Evolutionary conservation across 2,329 filamentous ascomycete species (phyloP).

Genomic region (Chrysoporthe austroafricana): DNA sequence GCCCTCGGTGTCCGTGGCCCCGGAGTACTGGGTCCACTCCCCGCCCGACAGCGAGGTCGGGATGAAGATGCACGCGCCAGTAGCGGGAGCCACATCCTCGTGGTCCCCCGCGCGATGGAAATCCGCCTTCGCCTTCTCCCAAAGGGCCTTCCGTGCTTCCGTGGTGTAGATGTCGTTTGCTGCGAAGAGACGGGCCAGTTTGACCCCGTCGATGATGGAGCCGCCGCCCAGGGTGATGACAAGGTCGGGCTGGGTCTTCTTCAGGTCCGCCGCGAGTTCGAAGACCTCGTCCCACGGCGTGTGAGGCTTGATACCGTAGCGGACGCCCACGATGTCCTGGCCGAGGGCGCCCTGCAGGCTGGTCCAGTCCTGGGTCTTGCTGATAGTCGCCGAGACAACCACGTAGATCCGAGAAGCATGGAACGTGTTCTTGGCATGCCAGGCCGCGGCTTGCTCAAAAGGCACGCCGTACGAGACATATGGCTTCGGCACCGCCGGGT

Average conservation of each 20-base stretch:
- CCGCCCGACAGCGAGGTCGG: conserved; percentile 18
- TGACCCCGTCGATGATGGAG: conserved; percentile 30
- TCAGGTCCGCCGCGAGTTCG: conserved; percentile 23
- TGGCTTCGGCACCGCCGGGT: conserved; percentile 16
- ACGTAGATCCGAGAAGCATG: conserved; percentile 27
- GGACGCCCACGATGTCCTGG: conserved; percentile 23
- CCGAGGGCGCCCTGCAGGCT: conserved; percentile 22
- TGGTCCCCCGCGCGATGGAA: not conserved
- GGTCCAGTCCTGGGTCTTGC: conserved; percentile 29
- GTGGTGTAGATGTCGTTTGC: conserved; percentile 29
- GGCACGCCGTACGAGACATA: conserved; percentile 26
- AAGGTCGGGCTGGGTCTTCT: conserved; percentile 20
- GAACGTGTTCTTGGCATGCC: conserved; percentile 23
- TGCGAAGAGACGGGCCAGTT: conserved; percentile 23
- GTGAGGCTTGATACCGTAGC: conserved; percentile 30
- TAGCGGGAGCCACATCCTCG: not conserved
- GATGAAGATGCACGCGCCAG: conserved; percentile 10
- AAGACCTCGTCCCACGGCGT: conserved; percentile 30
- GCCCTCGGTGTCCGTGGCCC: conserved; percentile 1
- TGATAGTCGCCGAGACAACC: conserved; percentile 28
- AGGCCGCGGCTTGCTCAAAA: conserved; percentile 25
- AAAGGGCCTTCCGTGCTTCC: conserved; percentile 24
- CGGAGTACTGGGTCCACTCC: not conserved
- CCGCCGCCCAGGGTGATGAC: conserved; percentile 31
- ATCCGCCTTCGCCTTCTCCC: not conserved